Conservation (phyloP, 257 asterid genomes). For the Plantago major region DNA sequence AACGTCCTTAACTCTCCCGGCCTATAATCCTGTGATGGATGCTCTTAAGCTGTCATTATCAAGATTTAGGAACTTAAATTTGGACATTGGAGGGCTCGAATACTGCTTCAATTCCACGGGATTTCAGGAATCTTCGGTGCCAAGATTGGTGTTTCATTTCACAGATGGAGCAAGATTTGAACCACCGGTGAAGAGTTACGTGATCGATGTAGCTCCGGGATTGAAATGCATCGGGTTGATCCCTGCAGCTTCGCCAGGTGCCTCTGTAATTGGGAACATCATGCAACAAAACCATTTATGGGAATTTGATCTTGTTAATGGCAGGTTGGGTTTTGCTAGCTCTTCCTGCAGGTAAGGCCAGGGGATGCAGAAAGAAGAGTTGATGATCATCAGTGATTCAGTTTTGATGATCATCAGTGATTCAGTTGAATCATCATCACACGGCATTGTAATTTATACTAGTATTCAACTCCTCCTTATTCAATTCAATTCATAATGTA, state of each 20-base stretch:
- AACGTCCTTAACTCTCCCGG: constrained; percentile 36
- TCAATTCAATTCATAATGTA: constrained; percentile 15
- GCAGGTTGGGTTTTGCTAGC: constrained; percentile 45
- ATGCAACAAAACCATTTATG: constrained; percentile 57
- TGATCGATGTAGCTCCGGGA: constrained; percentile 47
- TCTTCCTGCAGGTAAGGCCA: constrained; percentile 41
- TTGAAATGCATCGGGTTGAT: constrained; percentile 52
- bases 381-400: not conserved
- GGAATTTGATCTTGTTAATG: constrained; percentile 46
- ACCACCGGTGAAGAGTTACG: constrained; percentile 59
- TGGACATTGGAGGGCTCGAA: constrained; percentile 36
- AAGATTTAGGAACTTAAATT: constrained; percentile 20
- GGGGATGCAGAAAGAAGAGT: constrained; percentile 8
- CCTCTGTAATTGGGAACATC: constrained; percentile 51
- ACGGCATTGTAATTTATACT: constrained; percentile 21
- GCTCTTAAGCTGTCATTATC: constrained; percentile 27
- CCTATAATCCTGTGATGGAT: constrained; percentile 41
- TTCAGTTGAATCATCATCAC: not conserved
- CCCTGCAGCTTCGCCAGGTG: constrained; percentile 38
- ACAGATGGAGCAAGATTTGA: constrained; percentile 41
- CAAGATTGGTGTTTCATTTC: constrained; percentile 47
- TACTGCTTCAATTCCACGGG: constrained; percentile 57
- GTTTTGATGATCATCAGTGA: not conserved
- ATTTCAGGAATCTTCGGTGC: constrained; percentile 32
- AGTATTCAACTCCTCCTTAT: constrained; percentile 12